phyloP scores from a whole-genome alignment of 148 eudicot species.

The Camellia lanceoleosa region DNA sequence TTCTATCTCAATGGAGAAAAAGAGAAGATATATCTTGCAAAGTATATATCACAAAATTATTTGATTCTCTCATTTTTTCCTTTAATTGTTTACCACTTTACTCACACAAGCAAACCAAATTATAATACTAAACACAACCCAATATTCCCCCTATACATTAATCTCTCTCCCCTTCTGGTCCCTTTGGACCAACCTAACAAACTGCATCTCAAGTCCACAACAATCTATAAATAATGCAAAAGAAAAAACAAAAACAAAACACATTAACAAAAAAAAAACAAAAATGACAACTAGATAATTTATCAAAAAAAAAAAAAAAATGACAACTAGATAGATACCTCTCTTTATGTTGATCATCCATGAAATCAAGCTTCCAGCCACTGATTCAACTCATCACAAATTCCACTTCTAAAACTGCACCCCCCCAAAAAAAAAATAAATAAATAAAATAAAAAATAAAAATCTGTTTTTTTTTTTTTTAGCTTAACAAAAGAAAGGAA shows the following conservation, averaged over 20 bases:
- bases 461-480: not conserved
- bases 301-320: conserved; percentile 3
- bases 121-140: conserved; percentile 23
- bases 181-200: conserved; percentile 33
- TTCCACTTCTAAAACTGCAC: conserved; percentile 23
- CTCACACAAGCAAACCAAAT: conserved; percentile 18
- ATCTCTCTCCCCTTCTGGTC: conserved; percentile 24
- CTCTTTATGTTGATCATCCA: not conserved
- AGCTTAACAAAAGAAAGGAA: not conserved
- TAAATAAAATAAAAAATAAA: too few relatives aligned
- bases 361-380: conserved; percentile 4
- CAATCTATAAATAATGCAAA: conserved; percentile 17
- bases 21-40: conserved; percentile 9
- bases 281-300: conserved; percentile 13
- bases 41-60: not conserved
- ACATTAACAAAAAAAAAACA: not conserved
- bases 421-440: too few relatives aligned
- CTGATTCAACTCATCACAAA: conserved; percentile 17
- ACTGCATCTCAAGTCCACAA: conserved; percentile 34
- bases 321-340: conserved; percentile 17
- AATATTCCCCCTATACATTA: conserved; percentile 42
- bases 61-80: not conserved
- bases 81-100: conserved; percentile 7
- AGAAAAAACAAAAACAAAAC: not conserved
- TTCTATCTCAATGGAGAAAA: too few relatives aligned